These are phyloP conservation scores for Saccharum spontaneum DNA, from an alignment of 176 grass and related monocot genomes.

Conservation along the genomic window DNA sequence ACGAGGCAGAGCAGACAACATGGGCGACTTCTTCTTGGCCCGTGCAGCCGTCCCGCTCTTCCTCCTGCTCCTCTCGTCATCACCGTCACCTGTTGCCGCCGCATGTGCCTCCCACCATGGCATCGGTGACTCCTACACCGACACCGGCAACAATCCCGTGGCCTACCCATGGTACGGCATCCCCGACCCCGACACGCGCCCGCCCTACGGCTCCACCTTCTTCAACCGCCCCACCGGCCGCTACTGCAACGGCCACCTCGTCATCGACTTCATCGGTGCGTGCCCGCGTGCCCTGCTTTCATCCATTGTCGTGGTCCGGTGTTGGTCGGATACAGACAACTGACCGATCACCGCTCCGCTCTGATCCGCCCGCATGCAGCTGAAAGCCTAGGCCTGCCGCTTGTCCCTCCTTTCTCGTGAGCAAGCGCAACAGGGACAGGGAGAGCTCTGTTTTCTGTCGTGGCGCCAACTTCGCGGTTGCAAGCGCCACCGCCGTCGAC, in stretches of 20 bases:
- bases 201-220: constrained; percentile 46
- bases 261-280: constrained; percentile 63
- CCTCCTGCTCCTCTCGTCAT: neutral
- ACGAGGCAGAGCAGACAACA: neutral
- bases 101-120: neutral
- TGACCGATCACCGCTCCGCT: no score
- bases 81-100: no score
- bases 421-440: no score
- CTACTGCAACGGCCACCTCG: constrained; percentile 57
- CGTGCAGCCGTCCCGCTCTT: neutral
- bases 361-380: neutral
- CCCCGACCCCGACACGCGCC: neutral
- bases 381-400: constrained; percentile 31
- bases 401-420: constrained; percentile 31
- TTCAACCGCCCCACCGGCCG: constrained; percentile 44
- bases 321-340: no score
- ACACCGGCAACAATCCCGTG: constrained; percentile 55
- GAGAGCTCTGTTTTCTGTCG: no score
- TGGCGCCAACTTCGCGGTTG: constrained; percentile 57
- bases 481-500: constrained; percentile 27
- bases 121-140: constrained; percentile 49
- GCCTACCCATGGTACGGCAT: neutral
- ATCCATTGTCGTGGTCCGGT: no score
- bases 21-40: no score
- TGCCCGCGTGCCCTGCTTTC: no score